These are phyloP conservation scores for Heritiera fomes DNA, from an alignment of 345 rosid species.

Conservation along the genomic window DNA sequence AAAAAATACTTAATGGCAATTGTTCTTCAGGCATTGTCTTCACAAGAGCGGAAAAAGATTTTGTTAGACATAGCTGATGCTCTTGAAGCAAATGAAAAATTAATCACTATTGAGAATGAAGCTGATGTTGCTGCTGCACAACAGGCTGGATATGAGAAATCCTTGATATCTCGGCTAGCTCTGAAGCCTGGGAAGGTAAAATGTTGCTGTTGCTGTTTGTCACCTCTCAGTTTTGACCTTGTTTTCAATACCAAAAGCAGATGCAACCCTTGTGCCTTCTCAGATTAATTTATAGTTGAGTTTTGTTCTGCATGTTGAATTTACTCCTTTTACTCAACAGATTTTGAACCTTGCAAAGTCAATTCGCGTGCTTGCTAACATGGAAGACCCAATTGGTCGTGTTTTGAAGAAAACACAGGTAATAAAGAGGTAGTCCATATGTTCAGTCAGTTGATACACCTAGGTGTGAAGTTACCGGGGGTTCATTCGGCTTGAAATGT, in stretches of 20 bases:
- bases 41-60: conserved; percentile 70
- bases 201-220: conserved; percentile 10
- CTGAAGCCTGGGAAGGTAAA: conserved; percentile 90
- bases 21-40: conserved; percentile 59
- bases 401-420: conserved; percentile 92
- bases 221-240: conserved; percentile 5
- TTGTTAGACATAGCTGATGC: conserved; percentile 82
- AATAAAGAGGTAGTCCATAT: conserved; percentile 21
- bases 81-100: conserved; percentile 72
- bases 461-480: not conserved
- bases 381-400: conserved; percentile 93
- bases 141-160: conserved; percentile 69
- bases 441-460: not conserved
- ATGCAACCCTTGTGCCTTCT: not conserved
- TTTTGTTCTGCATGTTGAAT: conserved; percentile 6
- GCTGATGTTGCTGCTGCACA: conserved; percentile 82
- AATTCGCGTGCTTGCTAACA: conserved; percentile 81
- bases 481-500: not conserved
- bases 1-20: conserved; percentile 15
- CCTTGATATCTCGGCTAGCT: conserved; percentile 78
- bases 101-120: conserved; percentile 67
- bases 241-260: not conserved
- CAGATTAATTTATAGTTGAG: conserved; percentile 1
- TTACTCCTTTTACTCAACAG: conserved; percentile 40
- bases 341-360: conserved; percentile 73